These are phyloP conservation scores for Ophiocordyceps sinensis DNA, from an alignment of 2,329 filamentous ascomycete species.

Conservation along the genomic window DNA sequence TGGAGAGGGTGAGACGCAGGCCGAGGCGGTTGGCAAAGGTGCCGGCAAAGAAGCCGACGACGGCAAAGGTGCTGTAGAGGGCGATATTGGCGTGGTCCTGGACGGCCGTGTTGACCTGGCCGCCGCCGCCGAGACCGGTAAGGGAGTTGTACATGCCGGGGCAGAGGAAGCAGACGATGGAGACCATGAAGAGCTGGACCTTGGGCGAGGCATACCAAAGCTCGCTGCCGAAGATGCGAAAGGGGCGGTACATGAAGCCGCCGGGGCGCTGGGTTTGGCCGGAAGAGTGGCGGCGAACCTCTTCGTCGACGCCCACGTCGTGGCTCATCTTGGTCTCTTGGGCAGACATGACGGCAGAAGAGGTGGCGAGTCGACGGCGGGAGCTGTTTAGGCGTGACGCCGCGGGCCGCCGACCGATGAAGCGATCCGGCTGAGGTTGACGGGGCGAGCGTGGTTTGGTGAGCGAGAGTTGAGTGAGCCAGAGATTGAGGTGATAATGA, in stretches of 20 bases:
- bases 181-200: constrained; percentile 56
- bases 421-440: too few relatives aligned
- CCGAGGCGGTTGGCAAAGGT: constrained; percentile 68
- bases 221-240: constrained; percentile 37
- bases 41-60: constrained; percentile 56
- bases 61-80: constrained; percentile 57
- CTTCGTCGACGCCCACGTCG: constrained; percentile 5
- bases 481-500: background rate
- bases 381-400: too few relatives aligned
- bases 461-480: too few relatives aligned
- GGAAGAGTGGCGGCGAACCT: constrained; percentile 4
- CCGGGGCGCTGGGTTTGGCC: constrained; percentile 19
- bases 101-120: constrained; percentile 32
- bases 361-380: background rate
- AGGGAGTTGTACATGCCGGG: constrained; percentile 62
- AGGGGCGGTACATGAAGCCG: constrained; percentile 55
- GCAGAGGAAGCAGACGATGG: constrained; percentile 42
- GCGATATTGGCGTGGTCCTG: constrained; percentile 53
- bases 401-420: too few relatives aligned
- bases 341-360: constrained; percentile 8
- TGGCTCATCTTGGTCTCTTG: constrained; percentile 10
- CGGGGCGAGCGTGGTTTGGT: too few relatives aligned
- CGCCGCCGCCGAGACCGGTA: constrained; percentile 49
- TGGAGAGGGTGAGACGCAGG: constrained; percentile 49
- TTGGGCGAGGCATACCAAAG: constrained; percentile 63